Conservation (phyloP, 768 basidiomycete species). For the Collybia sordida region DNA sequence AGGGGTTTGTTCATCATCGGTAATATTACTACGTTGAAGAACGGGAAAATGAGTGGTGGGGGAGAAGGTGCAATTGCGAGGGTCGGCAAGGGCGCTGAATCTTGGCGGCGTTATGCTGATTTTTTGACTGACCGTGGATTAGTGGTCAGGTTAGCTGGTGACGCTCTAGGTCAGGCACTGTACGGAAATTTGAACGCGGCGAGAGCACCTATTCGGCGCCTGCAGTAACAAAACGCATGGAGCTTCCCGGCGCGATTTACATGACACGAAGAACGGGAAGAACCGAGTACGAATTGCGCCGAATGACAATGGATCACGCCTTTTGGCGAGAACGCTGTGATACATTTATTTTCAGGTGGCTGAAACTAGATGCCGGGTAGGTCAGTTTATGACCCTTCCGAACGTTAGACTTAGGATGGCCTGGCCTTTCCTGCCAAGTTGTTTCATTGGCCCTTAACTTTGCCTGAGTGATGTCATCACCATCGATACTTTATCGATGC, state of each 20-base stretch:
- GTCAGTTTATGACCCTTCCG: too few species aligned
- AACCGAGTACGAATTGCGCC: not conserved
- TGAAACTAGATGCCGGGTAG: too few species aligned
- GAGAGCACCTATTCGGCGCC: constrained; percentile 2
- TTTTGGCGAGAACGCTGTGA: too few species aligned
- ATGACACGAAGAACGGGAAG: not conserved
- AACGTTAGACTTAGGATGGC: too few species aligned
- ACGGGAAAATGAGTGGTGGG: constrained; percentile 34
- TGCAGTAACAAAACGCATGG: constrained; percentile 4
- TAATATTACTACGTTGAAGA: constrained; percentile 61
- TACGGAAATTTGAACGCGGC: constrained; percentile 34
- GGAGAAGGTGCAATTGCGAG: constrained; percentile 17
- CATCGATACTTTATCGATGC: too few species aligned
- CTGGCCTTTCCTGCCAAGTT: too few species aligned
- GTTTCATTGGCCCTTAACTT: too few species aligned
- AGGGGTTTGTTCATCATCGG: constrained; percentile 83
- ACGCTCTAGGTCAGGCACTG: constrained; percentile 40
- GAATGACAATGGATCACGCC: not conserved
- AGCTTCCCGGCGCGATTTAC: not conserved
- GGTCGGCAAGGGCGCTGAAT: constrained; percentile 44
- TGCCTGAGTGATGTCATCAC: too few species aligned
- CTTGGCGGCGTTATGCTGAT: constrained; percentile 63
- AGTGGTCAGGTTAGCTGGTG: constrained; percentile 48
- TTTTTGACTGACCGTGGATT: constrained; percentile 52
- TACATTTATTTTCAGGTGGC: too few species aligned